A percentile compares a stretch with the other conserved stretches of the same genome.
phyloP scores from a whole-genome alignment of 106 monocot genomes.

The Amphibolis antarctica region DNA sequence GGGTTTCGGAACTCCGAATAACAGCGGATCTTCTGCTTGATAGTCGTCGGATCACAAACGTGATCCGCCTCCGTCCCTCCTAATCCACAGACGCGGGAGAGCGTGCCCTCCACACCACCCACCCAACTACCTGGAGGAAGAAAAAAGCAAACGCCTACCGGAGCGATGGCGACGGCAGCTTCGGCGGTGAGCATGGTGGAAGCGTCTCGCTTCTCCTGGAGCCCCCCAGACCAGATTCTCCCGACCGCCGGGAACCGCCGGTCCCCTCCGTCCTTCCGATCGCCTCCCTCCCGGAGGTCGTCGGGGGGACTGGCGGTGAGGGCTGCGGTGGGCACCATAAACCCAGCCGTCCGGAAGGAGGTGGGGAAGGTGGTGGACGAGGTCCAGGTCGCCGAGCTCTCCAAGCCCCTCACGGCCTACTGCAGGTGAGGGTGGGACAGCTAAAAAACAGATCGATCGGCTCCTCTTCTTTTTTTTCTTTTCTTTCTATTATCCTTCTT shows the following conservation, averaged over 20 bases:
- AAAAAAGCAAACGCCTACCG: not conserved
- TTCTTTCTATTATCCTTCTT: not conserved
- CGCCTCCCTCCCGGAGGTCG: not conserved
- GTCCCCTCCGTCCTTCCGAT: not conserved
- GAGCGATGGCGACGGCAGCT: not conserved
- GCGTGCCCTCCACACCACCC: slow-evolving; percentile 4
- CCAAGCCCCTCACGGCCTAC: slow-evolving; percentile 81
- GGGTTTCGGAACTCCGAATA: no score
- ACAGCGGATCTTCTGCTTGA: no score
- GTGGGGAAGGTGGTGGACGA: slow-evolving; percentile 86
- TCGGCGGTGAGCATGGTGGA: slow-evolving; percentile 3
- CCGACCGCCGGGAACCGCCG: not conserved
- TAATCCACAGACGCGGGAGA: not conserved
- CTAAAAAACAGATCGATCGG: no score
- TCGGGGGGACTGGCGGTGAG: slow-evolving; percentile 3
- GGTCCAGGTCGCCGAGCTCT: slow-evolving; percentile 51
- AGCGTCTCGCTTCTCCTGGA: slow-evolving; percentile 8
- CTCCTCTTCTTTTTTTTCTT: not conserved
- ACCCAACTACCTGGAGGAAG: not conserved
- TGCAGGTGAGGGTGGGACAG: slow-evolving; percentile 82
- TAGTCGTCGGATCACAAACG: no score
- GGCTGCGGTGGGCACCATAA: slow-evolving; percentile 63
- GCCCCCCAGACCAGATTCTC: not conserved
- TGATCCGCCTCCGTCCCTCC: not conserved
- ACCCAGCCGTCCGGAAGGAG: slow-evolving; percentile 68